Base-by-base conservation (phyloP, 2,329 filamentous ascomycete species). In the Zymoseptoria ardabiliae region DNA sequence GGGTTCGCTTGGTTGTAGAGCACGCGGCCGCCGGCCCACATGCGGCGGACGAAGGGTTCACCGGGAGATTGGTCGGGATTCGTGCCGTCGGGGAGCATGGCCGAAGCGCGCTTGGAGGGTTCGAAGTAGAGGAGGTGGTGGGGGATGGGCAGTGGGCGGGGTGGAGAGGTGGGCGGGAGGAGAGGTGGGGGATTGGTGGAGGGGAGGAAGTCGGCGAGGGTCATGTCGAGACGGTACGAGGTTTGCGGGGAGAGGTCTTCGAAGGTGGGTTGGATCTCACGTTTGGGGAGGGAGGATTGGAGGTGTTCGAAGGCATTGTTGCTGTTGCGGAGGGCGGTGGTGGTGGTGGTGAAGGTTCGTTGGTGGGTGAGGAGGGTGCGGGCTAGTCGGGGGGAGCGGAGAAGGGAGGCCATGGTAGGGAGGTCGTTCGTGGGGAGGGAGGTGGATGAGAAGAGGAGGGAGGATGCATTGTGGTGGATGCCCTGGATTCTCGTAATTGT, bases 101-200 rank as follows among this genome's bases (percentile, higher is more conserved):
- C 67, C 7, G 81, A 82, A 13, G 83, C 77, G 0, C 82, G 78
- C 19, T 87, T 77, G 63, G 85, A 82, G 10, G 88, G 82, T 60
- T 91, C 90, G 76, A 96, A 97, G 77, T 95, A 95, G 64, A 93
- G 85, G 41, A 96, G 80, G 73, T 97, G 91, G 72, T 95, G 87
- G 41, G 87, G 89, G 28, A 83, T 79, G 0, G 87, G 85, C 6
- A 88, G 75, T 17, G 74, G 61, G 9, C 66, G 56, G 48, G 61
- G 54, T 52, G 54, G 57, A 50, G 54, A 55, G 59, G 71, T 70
- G 45, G 71, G 76, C 54, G 68, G 66, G 63, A 69, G 67, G 67
- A 64, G 62, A 53, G 65, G 60, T 41, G 69, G 69, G 58, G 58
- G 65, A 61, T 60, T 67, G 10, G 65, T 62, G 22, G 59, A 45